Base-by-base conservation (phyloP, 345 rosid genomes). In the Eucalyptus urophylla region DNA sequence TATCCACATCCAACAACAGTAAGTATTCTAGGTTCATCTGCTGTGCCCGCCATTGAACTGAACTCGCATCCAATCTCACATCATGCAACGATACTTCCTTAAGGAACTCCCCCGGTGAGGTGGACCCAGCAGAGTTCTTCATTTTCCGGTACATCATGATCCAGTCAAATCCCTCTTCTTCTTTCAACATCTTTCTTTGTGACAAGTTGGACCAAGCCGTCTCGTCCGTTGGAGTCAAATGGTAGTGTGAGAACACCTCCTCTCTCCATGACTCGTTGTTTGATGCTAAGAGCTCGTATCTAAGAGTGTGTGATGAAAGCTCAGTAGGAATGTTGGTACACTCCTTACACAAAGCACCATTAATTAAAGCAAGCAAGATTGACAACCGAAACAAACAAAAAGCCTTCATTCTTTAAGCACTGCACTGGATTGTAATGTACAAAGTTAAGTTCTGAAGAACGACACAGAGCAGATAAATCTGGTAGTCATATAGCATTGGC, bases 21-120 rank as follows among this genome's bases (percentile, higher is more conserved):
- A 98, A 90, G 92, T 97, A 98, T 91, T 96, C 95, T 89, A 97
- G 94, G 88, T 98, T 97, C 22, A 99, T 98, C 90, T 95, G 97
- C 87, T 97, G 99, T 80, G 98, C 98, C 69, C 90, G 89, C 96
- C 98, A 91, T 14, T 96, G 98, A 49, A 95, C 88, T 5, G 96
- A 92, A 86, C 87, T 85, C 1, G 95, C 90, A 69, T 95, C 97
- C 90, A 98, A 94, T 91, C 97, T 94, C 90, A 98, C 97, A 60
- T 95, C 93, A 89, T 95, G 97, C 92, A 98, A 88, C 15, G 99
- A 95, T 49, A 97, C 93, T 81, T 96, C 99, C 88, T 92, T 92
- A 27, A 98, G 94, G 88, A 97, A 95, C 76, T 89, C 90, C 33
- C 91, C 95, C 10, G 90, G 90, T 72, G 89, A 54, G 72, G 85